These are phyloP conservation scores for Kernera saxatilis DNA, from an alignment of 345 rosid genomes.

Conservation along the genomic window DNA sequence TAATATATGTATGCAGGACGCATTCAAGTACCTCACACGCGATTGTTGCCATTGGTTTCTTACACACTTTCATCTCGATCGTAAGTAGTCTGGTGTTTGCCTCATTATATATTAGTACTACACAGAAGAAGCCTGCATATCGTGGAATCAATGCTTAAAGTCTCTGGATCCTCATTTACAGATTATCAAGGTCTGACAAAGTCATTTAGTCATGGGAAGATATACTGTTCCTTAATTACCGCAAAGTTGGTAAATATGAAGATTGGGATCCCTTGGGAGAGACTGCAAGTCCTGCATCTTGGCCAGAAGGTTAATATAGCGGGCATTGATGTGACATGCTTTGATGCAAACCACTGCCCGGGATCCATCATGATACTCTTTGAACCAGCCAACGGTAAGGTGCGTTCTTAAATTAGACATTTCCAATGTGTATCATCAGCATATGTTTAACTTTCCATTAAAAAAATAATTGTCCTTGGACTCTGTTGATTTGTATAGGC, in stretches of 20 bases:
- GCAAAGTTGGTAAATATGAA: conserved; percentile 83
- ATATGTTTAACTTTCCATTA: background rate
- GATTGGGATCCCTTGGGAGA: conserved; percentile 88
- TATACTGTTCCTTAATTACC: conserved; percentile 82
- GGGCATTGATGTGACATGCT: conserved; percentile 67
- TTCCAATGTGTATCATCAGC: background rate
- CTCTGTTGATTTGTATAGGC: conserved; percentile 37
- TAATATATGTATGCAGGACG: conserved; percentile 59
- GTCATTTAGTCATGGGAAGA: conserved; percentile 83
- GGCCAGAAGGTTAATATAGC: conserved; percentile 62
- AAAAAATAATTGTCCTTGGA: background rate
- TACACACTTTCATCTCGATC: conserved; percentile 94
- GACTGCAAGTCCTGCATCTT: conserved; percentile 57
- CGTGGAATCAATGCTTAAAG: background rate
- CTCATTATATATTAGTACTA: background rate
- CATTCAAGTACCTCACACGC: conserved; percentile 85
- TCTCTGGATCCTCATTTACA: conserved; percentile 29
- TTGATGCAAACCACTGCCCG: conserved; percentile 95
- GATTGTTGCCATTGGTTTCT: conserved; percentile 97
- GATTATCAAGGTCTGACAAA: conserved; percentile 96
- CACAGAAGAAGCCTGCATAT: background rate
- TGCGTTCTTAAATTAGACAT: conserved; percentile 31
- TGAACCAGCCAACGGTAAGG: conserved; percentile 88
- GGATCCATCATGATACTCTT: conserved; percentile 86
- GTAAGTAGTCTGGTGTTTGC: conserved; percentile 47